Base-by-base conservation (phyloP, 352 stramenopile species). In the Halophytophthora batemanensis region DNA sequence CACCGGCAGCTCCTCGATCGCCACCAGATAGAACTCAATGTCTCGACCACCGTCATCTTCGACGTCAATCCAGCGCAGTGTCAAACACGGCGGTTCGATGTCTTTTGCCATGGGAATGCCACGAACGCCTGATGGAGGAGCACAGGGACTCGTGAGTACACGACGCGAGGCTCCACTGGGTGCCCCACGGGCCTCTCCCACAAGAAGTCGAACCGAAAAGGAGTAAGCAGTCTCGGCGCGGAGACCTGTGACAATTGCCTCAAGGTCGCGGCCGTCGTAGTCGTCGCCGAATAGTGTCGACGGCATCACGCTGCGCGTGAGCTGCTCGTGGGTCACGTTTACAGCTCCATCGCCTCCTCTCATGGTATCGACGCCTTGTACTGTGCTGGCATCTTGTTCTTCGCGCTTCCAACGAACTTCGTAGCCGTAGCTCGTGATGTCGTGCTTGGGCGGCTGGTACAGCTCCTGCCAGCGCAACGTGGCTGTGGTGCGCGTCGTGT, bases 191-290 rank as follows among this genome's bases (percentile, higher is more conserved):
- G 64, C 69, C 18, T 86, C 77, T 10, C 71, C 80, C 8, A 91
- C 66, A 45, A 74, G 71, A 22, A 91, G 66, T n/a, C 77, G 80
- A 18, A 93, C 65, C 2, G 69, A 69, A 59, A 93, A 90, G 21
- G 69, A 69, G 55, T 93, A 93, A n/a, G 57, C 48, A 1, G 69
- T 82, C 51, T 90, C 81, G 0, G 82, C 59, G 23, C 59, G 38
- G 3, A 93, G 62, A 0, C 75, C 78, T 10, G 33, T 49, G 34
- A 90, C 66, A 15, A 76, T 52, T 13, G 62, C 73, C 53, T 90
- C 66, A 35, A 93, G 86, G 38, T 87, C 75, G 35, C 74, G 75
- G n/a, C 82, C 80, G 51, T 91, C 80, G 45, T 91, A 90, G 29
- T 85, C 79, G 23, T 89, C 76, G 1, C 78, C 79, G 51, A 93